These are phyloP conservation scores for Astrothelium macrocarpum DNA, from an alignment of 495 filamentous ascomycete species.

Conservation along the genomic window DNA sequence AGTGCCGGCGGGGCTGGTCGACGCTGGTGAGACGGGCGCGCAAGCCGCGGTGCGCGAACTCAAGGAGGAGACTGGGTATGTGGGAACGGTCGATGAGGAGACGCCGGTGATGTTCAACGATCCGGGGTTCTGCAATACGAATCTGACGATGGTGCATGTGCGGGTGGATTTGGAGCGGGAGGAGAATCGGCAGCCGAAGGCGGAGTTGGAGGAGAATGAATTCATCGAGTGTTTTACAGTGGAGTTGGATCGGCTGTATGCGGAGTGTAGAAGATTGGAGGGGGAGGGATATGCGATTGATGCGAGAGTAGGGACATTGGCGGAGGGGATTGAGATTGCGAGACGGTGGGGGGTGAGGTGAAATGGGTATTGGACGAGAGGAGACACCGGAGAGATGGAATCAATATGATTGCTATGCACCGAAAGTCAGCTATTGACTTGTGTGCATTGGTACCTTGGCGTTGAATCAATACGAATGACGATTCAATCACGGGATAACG, in stretches of 20 bases:
- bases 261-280: slow-evolving; percentile 8
- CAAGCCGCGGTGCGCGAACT: slow-evolving; percentile 78
- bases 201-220: slow-evolving; percentile 34
- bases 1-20: slow-evolving; percentile 77
- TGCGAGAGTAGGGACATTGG: slow-evolving; percentile 72
- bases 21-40: slow-evolving; percentile 69
- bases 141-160: slow-evolving; percentile 15
- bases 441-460: too few relatives aligned
- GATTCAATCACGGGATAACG: too few relatives aligned
- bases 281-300: slow-evolving; percentile 10
- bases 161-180: slow-evolving; percentile 13
- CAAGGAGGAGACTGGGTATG: slow-evolving; percentile 89
- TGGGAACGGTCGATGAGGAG: slow-evolving; percentile 50
- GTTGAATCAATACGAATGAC: too few relatives aligned
- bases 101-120: slow-evolving; percentile 42
- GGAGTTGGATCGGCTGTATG: slow-evolving; percentile 38
- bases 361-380: not conserved
- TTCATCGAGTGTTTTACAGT: slow-evolving; percentile 32
- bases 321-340: slow-evolving; percentile 76
- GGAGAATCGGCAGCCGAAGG: slow-evolving; percentile 32
- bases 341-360: slow-evolving; percentile 46
- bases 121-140: slow-evolving; percentile 28
- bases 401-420: too few relatives aligned
- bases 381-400: too few relatives aligned
- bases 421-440: too few relatives aligned